phyloP scores from a whole-genome alignment of 2,329 filamentous ascomycete species.

The Septoria linicola region DNA sequence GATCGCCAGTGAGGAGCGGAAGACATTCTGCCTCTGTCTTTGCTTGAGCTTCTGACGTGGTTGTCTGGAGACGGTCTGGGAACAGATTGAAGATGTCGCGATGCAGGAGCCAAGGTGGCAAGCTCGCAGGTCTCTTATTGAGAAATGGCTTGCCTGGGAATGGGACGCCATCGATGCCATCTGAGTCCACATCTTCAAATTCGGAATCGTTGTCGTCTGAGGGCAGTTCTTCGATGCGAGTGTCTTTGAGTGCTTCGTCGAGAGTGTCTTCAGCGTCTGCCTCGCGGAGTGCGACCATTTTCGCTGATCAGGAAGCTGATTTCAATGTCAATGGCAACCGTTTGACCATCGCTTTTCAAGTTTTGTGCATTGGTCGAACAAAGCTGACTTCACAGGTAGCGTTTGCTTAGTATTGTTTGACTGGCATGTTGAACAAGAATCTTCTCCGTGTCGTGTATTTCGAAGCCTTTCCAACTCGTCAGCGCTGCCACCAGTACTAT shows the following conservation, averaged over 20 bases:
- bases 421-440: conserved; percentile 19
- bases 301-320: background rate
- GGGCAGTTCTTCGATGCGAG: conserved; percentile 37
- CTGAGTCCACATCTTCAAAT: conserved; percentile 24
- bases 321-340: background rate
- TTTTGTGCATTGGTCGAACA: conserved; percentile 12
- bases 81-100: conserved; percentile 29
- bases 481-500: too few relatives aligned
- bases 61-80: conserved; percentile 26
- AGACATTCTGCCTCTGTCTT: conserved; percentile 31
- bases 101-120: conserved; percentile 33
- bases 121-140: conserved; percentile 12
- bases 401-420: conserved; percentile 32
- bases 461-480: background rate
- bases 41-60: conserved; percentile 27
- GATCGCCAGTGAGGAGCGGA: conserved; percentile 30
- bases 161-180: conserved; percentile 28
- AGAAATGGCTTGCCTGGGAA: conserved; percentile 31
- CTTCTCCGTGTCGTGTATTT: background rate
- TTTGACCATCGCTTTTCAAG: background rate
- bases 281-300: conserved; percentile 18
- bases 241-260: conserved; percentile 30
- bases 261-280: conserved; percentile 30
- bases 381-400: conserved; percentile 21
- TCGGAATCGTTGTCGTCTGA: conserved; percentile 32